Percentiles rank a stretch among this genome's conserved stretches.
phyloP scores from a whole-genome alignment of 768 basidiomycete species.

The Xerocomellus intermedius region DNA sequence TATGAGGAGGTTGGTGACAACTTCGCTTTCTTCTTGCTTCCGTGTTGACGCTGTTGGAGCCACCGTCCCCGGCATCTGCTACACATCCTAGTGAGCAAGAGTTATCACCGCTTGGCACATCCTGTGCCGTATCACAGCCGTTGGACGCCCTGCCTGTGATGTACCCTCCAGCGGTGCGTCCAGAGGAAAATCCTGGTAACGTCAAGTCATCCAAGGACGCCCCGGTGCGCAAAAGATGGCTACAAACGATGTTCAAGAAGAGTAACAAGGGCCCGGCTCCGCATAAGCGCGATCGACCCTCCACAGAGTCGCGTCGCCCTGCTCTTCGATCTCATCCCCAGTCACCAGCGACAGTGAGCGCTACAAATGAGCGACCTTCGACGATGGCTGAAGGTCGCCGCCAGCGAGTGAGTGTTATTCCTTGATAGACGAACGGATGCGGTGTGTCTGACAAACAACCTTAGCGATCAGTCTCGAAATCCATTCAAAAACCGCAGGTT shows the following conservation, averaged over 20 bases:
- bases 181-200: too few species aligned
- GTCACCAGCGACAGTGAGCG: background rate
- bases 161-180: background rate
- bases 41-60: background rate
- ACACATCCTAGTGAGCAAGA: background rate
- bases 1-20: background rate
- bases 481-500: background rate
- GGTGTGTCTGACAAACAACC: background rate
- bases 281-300: too few species aligned
- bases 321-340: background rate
- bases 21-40: background rate
- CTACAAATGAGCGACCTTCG: background rate
- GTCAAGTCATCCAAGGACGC: too few species aligned
- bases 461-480: background rate
- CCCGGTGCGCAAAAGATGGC: too few species aligned
- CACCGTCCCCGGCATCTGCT: background rate
- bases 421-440: background rate
- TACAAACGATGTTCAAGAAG: too few species aligned
- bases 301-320: too few species aligned
- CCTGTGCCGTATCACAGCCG: background rate
- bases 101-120: too few species aligned
- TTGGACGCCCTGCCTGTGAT: background rate
- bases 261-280: too few species aligned
- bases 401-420: background rate
- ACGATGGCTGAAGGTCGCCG: background rate